Conservation (phyloP, 305 asterid genomes). For the Fraxinus sp. region DNA sequence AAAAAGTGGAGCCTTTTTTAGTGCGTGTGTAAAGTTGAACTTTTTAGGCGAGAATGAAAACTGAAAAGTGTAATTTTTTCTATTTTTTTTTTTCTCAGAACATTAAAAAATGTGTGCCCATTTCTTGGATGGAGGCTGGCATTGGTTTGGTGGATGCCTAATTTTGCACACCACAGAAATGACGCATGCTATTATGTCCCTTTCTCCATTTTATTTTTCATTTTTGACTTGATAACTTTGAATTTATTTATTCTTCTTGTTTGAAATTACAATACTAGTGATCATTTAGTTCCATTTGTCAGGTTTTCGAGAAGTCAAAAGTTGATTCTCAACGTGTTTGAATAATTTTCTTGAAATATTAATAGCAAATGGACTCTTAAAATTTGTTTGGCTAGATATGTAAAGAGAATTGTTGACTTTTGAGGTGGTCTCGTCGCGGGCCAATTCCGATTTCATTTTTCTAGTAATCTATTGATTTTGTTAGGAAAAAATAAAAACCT, state of each 20-base stretch:
- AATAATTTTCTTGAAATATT: background rate
- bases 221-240: background rate
- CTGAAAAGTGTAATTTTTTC: slow-evolving; percentile 25
- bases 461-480: background rate
- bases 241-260: background rate
- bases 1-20: slow-evolving; percentile 44
- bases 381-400: background rate
- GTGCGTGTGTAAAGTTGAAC: slow-evolving; percentile 54
- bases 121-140: slow-evolving; percentile 44
- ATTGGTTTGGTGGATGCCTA: slow-evolving; percentile 38
- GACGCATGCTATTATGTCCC: slow-evolving; percentile 30
- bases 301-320: background rate
- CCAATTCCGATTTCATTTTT: background rate
- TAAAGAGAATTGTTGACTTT: background rate
- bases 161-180: slow-evolving; percentile 25
- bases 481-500: background rate
- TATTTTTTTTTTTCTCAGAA: background rate
- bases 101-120: slow-evolving; percentile 33
- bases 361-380: background rate
- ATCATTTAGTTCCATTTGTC: background rate
- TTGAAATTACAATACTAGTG: background rate
- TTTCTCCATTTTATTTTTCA: background rate
- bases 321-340: background rate
- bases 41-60: slow-evolving; percentile 35
- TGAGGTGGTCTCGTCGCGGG: background rate